Evolutionary conservation across 345 rosid genomes (phyloP), one percentile per base, ranked within the genome.

Genomic region (Psidium guajava): DNA sequence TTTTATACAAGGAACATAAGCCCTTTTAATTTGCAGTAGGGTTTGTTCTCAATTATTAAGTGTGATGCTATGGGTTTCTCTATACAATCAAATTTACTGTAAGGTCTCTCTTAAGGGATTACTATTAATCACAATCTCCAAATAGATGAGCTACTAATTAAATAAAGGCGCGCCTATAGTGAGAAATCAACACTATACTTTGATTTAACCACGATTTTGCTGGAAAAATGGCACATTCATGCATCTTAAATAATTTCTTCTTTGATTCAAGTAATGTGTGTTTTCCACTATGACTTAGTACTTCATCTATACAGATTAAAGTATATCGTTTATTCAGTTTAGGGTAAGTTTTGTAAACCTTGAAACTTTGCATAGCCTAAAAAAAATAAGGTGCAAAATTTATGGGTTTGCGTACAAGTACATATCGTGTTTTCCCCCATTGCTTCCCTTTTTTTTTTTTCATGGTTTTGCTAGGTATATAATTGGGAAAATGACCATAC

Each of bases 361-460:
- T 61, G 73, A n/a, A 61, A 27, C 21, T 61, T 27, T 27, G 28
- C 73, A 61, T 61, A 14, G 13, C 40, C 21, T n/a, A n/a, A 36
- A 61, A 61, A 58, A 61, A 16, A 61, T 27, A 32, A 27, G 40
- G 28, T 27, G 73, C 21, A 27, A 61, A 27, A 40, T 27, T 58
- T 27, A 2, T 13, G 73, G 21, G 14, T 61, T 2, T 0, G 14
- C 0, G 3, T 27, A 27, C 13, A 6, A 27, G 21, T 59, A 27
- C 73, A 3, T 14, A 40, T 27, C 2, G 0, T 27, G 13, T 61
- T 61, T 27, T 36, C 36, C 73, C 10, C 14, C 21, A 27, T 40
- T 27, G 6, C 40, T 61, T 6, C 8, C 40, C 73, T 6, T 27
- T 14, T 59, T 27, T 58, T 27, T 59, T 59, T 59, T 59, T n/a